Percentiles rank a stretch among this genome's conserved stretches.
Evolutionary conservation across 352 stramenopile genomes (phyloP).

Genomic region (Phytophthora chlamydospora): DNA sequence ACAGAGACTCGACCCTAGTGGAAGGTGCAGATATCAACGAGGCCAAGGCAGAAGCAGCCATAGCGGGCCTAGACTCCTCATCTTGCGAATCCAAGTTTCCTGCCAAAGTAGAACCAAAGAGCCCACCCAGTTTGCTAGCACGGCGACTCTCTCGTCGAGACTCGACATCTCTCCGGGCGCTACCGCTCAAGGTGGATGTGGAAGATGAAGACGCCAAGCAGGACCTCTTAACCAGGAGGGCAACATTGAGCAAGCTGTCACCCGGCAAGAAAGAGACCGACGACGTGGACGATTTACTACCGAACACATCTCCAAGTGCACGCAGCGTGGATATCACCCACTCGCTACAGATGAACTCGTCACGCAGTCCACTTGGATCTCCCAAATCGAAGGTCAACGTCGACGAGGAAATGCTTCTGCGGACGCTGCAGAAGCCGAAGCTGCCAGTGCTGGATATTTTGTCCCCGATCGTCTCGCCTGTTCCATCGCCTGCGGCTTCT

Average conservation of each 20-base stretch:
- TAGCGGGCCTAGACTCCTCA: neutral
- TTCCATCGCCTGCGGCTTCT: slow-evolving; percentile 8
- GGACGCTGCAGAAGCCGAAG: slow-evolving; percentile 13
- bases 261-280: neutral
- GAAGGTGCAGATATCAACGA: neutral
- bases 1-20: too few species aligned
- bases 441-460: slow-evolving; percentile 29
- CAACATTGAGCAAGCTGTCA: neutral
- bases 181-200: slow-evolving; percentile 1
- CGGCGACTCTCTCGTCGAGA: slow-evolving; percentile 8
- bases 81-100: neutral
- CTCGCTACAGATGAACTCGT: neutral
- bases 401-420: slow-evolving; percentile 3
- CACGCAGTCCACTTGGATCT: neutral
- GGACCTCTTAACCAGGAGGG: neutral
- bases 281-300: neutral
- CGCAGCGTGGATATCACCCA: neutral
- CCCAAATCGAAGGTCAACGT: slow-evolving; percentile 9
- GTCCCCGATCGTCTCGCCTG: slow-evolving; percentile 10
- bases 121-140: neutral
- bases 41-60: neutral
- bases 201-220: neutral
- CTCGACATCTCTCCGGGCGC: neutral
- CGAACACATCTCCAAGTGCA: neutral
- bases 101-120: neutral